Evolutionary conservation across 345 rosid species (phyloP).

Genomic region (Melaleuca alternifolia): DNA sequence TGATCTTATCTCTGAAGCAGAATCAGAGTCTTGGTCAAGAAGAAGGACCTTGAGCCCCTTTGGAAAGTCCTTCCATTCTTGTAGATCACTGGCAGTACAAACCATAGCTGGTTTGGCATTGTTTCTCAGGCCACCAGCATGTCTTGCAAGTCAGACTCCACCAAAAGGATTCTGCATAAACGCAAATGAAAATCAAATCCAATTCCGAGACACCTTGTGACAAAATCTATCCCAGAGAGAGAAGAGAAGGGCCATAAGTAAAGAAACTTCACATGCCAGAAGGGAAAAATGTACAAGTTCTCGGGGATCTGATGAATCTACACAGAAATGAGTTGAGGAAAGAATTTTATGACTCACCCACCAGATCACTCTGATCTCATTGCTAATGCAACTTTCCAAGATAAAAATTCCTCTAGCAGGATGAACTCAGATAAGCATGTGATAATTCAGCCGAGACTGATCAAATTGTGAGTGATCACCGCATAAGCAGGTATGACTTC

Average conservation of each 20-base stretch:
- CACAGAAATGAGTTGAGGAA: background rate
- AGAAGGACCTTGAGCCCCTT: conserved; percentile 93
- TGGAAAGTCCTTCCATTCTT: conserved; percentile 87
- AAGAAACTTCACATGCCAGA: background rate
- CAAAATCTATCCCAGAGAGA: background rate
- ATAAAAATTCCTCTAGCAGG: background rate
- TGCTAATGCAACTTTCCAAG: background rate
- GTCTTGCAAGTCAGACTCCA: conserved; percentile 9
- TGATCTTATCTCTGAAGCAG: conserved; percentile 58
- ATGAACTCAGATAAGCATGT: background rate
- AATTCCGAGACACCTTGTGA: background rate
- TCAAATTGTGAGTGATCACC: background rate
- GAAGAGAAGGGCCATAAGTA: background rate
- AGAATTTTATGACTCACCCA: background rate
- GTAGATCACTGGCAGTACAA: conserved; percentile 66
- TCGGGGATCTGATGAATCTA: background rate
- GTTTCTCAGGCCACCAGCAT: conserved; percentile 55
- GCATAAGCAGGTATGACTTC: background rate
- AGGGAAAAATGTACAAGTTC: background rate
- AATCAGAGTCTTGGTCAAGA: conserved; percentile 44
- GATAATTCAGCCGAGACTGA: background rate
- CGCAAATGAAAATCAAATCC: background rate
- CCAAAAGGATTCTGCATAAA: conserved; percentile 19
- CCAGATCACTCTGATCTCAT: background rate
- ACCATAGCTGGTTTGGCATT: conserved; percentile 99